Percentiles rank a stretch among this genome's conserved stretches.
Conservation (phyloP, 257 asterid genomes). For the Prunella vulgaris region DNA sequence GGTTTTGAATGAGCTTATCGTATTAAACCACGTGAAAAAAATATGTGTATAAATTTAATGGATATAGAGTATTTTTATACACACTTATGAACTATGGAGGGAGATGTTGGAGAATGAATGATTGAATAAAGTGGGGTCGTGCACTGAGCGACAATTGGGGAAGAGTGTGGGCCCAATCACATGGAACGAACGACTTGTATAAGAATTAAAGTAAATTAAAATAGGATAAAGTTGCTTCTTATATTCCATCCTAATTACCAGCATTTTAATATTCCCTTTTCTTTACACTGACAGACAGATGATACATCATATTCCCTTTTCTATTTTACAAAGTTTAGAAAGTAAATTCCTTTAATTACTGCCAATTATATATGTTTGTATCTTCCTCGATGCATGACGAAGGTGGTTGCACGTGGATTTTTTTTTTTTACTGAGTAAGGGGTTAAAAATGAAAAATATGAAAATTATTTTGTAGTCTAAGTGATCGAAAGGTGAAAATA, state of each 20-base stretch:
- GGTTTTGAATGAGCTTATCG: no score
- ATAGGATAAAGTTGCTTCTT: background rate
- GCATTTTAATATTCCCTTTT: background rate
- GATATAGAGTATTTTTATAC: no score
- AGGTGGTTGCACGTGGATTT: background rate
- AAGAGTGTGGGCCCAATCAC: slow-evolving; percentile 52
- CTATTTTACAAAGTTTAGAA: background rate
- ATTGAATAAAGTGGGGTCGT: slow-evolving; percentile 25
- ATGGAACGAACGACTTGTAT: slow-evolving; percentile 30
- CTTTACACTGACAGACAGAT: background rate
- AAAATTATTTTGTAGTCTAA: no score
- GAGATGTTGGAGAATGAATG: slow-evolving; percentile 25
- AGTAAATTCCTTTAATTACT: background rate
- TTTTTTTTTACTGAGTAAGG: no score
- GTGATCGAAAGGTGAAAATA: no score
- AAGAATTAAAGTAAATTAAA: slow-evolving; percentile 20
- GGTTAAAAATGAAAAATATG: no score
- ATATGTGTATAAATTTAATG: no score
- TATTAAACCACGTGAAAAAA: no score
- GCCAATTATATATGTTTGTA: background rate
- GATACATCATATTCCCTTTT: background rate
- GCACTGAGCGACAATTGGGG: slow-evolving; percentile 36
- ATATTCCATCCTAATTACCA: background rate
- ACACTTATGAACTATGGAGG: no score
- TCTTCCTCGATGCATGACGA: background rate